Evolutionary conservation across 768 basidiomycete genomes (phyloP).

Genomic region (Rhodosporidiobolus odoratus): DNA sequence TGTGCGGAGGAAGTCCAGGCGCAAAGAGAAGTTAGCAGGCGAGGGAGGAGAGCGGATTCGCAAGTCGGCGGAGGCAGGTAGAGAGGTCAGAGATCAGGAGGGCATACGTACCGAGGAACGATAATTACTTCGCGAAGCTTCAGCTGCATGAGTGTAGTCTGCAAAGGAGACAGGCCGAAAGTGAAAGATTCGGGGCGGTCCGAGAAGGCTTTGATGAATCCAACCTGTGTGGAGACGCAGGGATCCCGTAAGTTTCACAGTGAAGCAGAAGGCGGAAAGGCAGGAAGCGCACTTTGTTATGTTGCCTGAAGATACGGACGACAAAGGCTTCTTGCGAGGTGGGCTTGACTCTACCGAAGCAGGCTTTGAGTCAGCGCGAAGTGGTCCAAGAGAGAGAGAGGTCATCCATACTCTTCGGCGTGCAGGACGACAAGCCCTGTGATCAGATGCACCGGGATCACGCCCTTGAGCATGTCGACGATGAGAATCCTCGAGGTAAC

Average conservation of each 20-base stretch:
- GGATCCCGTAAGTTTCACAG: not conserved
- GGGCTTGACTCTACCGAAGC: constrained; percentile 63
- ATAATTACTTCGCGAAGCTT: constrained; percentile 83
- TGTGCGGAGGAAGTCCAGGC: constrained; percentile 45
- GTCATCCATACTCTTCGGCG: constrained; percentile 66
- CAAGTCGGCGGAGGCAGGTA: not conserved
- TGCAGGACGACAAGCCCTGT: constrained; percentile 86
- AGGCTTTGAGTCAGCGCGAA: too few relatives aligned
- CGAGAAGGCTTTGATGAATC: constrained; percentile 94
- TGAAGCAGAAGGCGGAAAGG: not conserved
- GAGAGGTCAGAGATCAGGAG: constrained; percentile 23
- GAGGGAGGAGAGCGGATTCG: not conserved
- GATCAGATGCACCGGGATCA: constrained; percentile 76
- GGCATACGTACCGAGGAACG: constrained; percentile 66
- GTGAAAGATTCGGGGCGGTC: constrained; percentile 95
- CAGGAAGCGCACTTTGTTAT: constrained; percentile 57
- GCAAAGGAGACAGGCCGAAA: constrained; percentile 82
- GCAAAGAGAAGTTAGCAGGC: not conserved
- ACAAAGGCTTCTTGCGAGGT: constrained; percentile 87
- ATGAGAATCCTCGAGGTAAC: constrained; percentile 91
- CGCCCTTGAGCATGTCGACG: constrained; percentile 84
- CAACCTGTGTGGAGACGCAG: constrained; percentile 49
- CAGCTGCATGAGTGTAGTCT: constrained; percentile 86
- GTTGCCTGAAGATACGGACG: constrained; percentile 79
- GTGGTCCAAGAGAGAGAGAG: not conserved